Conservation (phyloP, 306 rosid species). For the Glycine soja region DNA sequence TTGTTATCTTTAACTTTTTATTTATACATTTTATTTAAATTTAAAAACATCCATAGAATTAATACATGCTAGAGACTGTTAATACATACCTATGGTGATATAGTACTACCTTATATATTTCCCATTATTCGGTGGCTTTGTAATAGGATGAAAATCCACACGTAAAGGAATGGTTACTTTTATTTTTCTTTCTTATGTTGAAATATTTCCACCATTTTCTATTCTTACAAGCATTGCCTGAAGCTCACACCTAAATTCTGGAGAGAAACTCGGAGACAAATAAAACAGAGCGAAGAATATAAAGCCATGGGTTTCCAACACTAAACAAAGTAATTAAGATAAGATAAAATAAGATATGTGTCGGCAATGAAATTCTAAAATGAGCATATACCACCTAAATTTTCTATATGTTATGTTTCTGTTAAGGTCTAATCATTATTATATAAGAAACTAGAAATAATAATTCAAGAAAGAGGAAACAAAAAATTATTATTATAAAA, state of each 20-base stretch:
- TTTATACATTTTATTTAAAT: too few relatives aligned
- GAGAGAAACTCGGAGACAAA: not conserved
- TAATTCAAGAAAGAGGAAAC: not conserved
- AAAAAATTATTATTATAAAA: too few relatives aligned
- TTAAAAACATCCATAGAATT: too few relatives aligned
- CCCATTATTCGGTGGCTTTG: too few relatives aligned
- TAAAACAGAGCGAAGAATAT: not conserved
- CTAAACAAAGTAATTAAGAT: conserved; percentile 1
- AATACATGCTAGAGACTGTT: too few relatives aligned
- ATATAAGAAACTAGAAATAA: not conserved
- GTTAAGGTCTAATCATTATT: conserved; percentile 4
- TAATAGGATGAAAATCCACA: too few relatives aligned
- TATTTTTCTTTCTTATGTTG: too few relatives aligned
- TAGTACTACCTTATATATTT: too few relatives aligned
- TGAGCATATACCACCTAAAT: too few relatives aligned
- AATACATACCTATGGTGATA: too few relatives aligned
- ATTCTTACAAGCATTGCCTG: not conserved
- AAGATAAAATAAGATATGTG: conserved; percentile 22
- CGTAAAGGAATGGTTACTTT: too few relatives aligned
- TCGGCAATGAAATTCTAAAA: conserved; percentile 40
- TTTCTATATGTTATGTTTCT: not conserved
- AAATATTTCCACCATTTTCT: not conserved
- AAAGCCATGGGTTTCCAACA: not conserved
- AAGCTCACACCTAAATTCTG: not conserved
- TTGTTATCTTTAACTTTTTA: too few relatives aligned